Evolutionary conservation across 495 filamentous ascomycete genomes (phyloP).

Genomic region (Xylaria sp.): DNA sequence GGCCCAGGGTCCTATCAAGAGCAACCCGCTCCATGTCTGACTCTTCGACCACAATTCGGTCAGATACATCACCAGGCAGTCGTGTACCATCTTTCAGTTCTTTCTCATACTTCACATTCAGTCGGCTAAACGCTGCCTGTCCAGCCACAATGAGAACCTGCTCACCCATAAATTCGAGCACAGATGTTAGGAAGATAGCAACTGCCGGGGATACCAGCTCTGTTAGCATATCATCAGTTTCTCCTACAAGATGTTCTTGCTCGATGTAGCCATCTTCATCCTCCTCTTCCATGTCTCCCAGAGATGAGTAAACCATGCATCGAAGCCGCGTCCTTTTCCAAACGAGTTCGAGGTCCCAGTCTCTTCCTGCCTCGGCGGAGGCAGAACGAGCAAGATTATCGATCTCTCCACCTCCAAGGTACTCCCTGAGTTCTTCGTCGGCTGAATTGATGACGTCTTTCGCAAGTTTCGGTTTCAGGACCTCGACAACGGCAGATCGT

Average conservation of each 20-base stretch:
- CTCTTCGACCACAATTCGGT: slow-evolving; percentile 84
- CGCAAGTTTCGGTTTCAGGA: slow-evolving; percentile 87
- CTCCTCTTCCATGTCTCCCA: slow-evolving; percentile 97
- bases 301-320: slow-evolving; percentile 96
- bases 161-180: slow-evolving; percentile 93
- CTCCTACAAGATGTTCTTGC: slow-evolving; percentile 69
- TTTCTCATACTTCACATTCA: slow-evolving; percentile 58
- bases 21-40: slow-evolving; percentile 92
- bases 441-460: slow-evolving; percentile 86
- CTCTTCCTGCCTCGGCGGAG: slow-evolving; percentile 57
- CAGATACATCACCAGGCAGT: slow-evolving; percentile 50
- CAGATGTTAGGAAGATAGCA: slow-evolving; percentile 93
- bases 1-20: slow-evolving; percentile 82
- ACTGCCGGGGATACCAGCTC: slow-evolving; percentile 88
- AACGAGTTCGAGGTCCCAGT: slow-evolving; percentile 84
- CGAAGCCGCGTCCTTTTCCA: slow-evolving; percentile 92
- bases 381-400: slow-evolving; percentile 67
- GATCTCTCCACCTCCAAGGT: slow-evolving; percentile 78
- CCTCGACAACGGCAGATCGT: slow-evolving; percentile 82
- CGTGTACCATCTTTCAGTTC: slow-evolving; percentile 57
- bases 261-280: slow-evolving; percentile 88
- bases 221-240: slow-evolving; percentile 56
- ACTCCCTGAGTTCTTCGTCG: slow-evolving; percentile 89
- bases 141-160: slow-evolving; percentile 87
- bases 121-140: slow-evolving; percentile 80